Conservation (phyloP, 306 rosid species). For the Urtica urens region DNA sequence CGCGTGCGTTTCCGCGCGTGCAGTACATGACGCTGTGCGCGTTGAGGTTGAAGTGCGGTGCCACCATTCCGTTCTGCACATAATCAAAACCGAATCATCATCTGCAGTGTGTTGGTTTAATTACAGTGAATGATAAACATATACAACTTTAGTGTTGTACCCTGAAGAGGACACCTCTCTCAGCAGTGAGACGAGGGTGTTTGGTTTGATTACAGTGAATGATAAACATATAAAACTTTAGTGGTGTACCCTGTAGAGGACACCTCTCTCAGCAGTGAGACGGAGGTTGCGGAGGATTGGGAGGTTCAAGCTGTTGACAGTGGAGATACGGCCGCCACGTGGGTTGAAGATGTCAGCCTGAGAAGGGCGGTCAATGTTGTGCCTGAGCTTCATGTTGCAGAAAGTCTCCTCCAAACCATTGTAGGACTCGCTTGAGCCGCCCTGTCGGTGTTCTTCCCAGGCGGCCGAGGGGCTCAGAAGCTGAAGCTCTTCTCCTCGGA, state of each 20-base stretch:
- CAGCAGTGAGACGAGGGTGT: background rate
- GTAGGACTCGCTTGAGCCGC: background rate
- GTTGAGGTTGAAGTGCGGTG: slow-evolving; percentile 48
- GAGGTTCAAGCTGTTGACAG: slow-evolving; percentile 12
- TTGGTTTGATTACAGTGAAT: background rate
- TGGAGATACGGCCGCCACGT: slow-evolving; percentile 19
- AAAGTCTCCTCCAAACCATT: slow-evolving; percentile 21
- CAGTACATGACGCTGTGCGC: slow-evolving; percentile 36
- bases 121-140: too few relatives aligned
- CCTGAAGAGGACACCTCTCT: too few relatives aligned
- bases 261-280: slow-evolving; percentile 23
- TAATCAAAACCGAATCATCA: too few relatives aligned
- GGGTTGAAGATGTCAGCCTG: slow-evolving; percentile 19
- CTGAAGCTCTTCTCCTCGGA: slow-evolving; percentile 5
- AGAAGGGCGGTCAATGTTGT: slow-evolving; percentile 13
- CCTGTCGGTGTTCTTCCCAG: background rate
- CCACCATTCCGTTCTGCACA: slow-evolving; percentile 33
- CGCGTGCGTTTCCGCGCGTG: slow-evolving; percentile 30
- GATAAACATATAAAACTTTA: too few relatives aligned
- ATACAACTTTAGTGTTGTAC: too few relatives aligned
- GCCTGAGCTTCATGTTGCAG: slow-evolving; percentile 9
- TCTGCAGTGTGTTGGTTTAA: too few relatives aligned
- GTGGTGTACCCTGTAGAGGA: slow-evolving; percentile 19
- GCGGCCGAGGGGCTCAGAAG: background rate
- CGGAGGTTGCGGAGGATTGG: slow-evolving; percentile 15